Base-by-base conservation (phyloP, 2,329 filamentous ascomycete genomes). In the Ophiostoma sp. region DNA sequence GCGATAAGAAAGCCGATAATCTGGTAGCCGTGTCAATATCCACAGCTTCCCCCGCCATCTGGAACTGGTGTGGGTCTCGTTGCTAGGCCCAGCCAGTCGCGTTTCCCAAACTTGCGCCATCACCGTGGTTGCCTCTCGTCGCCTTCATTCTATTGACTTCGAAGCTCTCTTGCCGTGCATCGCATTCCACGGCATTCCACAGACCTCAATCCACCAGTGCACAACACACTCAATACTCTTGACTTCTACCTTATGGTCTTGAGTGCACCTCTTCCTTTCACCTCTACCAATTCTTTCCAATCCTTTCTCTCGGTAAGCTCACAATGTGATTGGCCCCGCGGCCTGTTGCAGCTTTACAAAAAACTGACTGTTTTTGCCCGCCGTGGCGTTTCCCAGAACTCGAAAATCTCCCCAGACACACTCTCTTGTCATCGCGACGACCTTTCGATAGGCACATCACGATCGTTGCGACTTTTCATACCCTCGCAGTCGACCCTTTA, bases 61-160 rank as follows among this genome's bases (percentile, higher is more conserved):
- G 45, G 50, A 71, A 55, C 59, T 71, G 8, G 72, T 57, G 72
- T 73, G 72, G 68, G 72, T 70, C 57, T 55, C 45, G 36, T 36
- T 52, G 61, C 33, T 36, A 33, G 55, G 36, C 25, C 25, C 69
- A 52, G 66, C 45, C 48, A 25, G 48, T 57, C 25, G n/a, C 50
- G 31, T 70, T 70, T 59, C 33, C 39, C 9, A 1, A 45, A 70
- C 57, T 66, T 71, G 69, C 72, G 72, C 72, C 61, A 71, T 74
- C 72, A 72, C 39, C 70, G 50, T 57, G 71, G 72, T 61, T 74
- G 72, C 72, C 72, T 72, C 59, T 52, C 15, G 28, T 50, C 22
- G 52, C 36, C 12, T 17, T n/a, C n/a, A 5, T 52, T 68, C 31
- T 25, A 17, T 64, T 72, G 69, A 31, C 19, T 28, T 55, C 15